A percentile compares a stretch with the other conserved stretches of the same genome.
These are phyloP conservation scores for Candolleomyces eurysporus DNA, from an alignment of 768 basidiomycete species.

Conservation along the genomic window DNA sequence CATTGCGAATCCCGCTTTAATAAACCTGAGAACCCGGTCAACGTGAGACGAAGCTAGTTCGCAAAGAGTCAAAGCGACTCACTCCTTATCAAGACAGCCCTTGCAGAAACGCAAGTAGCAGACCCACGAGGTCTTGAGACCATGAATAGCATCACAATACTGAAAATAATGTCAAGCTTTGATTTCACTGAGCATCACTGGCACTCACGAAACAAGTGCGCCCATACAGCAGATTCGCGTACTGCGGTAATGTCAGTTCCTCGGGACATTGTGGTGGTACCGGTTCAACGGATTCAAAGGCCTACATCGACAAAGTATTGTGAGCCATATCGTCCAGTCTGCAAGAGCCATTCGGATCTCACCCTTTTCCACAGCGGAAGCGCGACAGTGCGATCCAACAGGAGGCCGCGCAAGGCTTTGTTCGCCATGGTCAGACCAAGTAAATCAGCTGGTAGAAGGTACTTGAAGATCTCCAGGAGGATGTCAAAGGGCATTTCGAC, in stretches of 20 bases:
- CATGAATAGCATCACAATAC: neutral
- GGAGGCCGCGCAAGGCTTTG: constrained; percentile 30
- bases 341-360: neutral
- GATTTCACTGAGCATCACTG: neutral
- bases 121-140: neutral
- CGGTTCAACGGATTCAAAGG: neutral
- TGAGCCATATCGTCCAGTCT: neutral
- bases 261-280: neutral
- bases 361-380: constrained; percentile 32
- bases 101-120: neutral
- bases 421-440: constrained; percentile 37
- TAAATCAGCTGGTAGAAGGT: constrained; percentile 39
- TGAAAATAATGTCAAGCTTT: neutral
- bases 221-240: neutral
- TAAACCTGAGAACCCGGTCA: neutral
- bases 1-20: neutral
- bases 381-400: constrained; percentile 22
- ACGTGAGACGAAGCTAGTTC: neutral
- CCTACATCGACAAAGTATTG: neutral
- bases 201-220: neutral
- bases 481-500: constrained; percentile 35
- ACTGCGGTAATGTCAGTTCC: neutral
- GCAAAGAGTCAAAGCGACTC: neutral
- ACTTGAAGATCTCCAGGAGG: constrained; percentile 36
- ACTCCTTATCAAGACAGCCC: neutral